Evolutionary conservation across 768 basidiomycete species (phyloP).

Genomic region (Suillus cothurnatus): DNA sequence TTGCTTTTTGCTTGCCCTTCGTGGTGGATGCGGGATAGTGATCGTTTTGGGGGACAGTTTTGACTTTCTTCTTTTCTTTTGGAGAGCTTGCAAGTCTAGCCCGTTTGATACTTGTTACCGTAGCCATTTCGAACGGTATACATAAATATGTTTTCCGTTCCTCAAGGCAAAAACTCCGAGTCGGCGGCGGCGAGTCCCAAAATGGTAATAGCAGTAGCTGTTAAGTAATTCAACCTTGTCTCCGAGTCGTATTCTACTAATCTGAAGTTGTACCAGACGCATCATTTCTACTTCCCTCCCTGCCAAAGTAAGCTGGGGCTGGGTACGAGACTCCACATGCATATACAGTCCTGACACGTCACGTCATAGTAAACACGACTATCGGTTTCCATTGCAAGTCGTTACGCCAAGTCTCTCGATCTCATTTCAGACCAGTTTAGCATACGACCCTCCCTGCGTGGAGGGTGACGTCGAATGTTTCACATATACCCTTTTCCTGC

Average conservation of each 20-base stretch:
- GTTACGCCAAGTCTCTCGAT: neutral
- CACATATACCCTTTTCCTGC: neutral
- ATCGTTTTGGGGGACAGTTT: slow-evolving; percentile 6
- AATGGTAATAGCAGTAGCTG: too few species aligned
- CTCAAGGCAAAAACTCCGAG: too few species aligned
- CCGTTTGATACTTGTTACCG: slow-evolving; percentile 19
- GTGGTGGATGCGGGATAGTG: slow-evolving; percentile 16
- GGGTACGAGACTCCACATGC: neutral
- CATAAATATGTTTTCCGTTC: too few species aligned
- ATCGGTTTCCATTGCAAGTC: neutral
- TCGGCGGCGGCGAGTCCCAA: too few species aligned
- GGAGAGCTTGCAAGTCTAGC: slow-evolving; percentile 23
- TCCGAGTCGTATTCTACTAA: too few species aligned
- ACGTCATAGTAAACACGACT: neutral
- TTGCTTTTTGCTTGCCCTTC: slow-evolving; percentile 35
- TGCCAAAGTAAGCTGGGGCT: neutral
- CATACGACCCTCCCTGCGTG: neutral
- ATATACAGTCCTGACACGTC: neutral
- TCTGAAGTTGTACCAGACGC: neutral
- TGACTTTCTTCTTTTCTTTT: slow-evolving; percentile 8
- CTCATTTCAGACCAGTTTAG: neutral
- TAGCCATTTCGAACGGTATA: neutral
- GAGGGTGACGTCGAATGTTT: neutral
- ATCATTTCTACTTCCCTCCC: neutral
- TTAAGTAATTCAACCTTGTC: too few species aligned